Evolutionary conservation across 768 basidiomycete species (phyloP).

Genomic region (Agaricus sinodeliciosus): DNA sequence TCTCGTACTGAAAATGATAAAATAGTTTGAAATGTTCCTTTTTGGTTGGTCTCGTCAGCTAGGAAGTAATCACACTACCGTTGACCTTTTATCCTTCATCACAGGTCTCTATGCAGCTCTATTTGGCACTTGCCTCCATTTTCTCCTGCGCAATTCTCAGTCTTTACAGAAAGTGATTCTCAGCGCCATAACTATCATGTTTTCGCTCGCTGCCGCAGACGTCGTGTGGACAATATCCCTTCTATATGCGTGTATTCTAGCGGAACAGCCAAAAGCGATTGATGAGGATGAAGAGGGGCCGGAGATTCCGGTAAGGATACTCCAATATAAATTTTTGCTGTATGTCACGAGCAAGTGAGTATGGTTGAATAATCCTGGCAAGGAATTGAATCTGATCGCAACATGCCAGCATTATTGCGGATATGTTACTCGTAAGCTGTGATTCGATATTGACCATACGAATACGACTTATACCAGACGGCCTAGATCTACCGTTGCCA

Average conservation of each 20-base stretch:
- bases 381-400: background rate
- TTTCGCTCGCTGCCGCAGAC: constrained; percentile 22
- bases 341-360: constrained; percentile 28
- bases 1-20: background rate
- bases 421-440: constrained; percentile 21
- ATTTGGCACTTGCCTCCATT: constrained; percentile 7
- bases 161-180: constrained; percentile 20
- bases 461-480: background rate
- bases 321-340: constrained; percentile 23
- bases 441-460: background rate
- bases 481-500: constrained; percentile 27
- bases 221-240: constrained; percentile 23
- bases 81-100: background rate
- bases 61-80: background rate
- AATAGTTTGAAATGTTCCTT: constrained; percentile 9
- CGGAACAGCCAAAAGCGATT: constrained; percentile 9
- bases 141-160: constrained; percentile 19
- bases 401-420: constrained; percentile 20
- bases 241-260: constrained; percentile 22
- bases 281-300: background rate
- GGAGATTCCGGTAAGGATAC: constrained; percentile 19
- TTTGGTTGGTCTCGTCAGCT: background rate
- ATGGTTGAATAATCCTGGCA: background rate
- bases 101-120: constrained; percentile 8
- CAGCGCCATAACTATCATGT: constrained; percentile 21